phyloP scores from a whole-genome alignment of 805 yeast species.

The Candida lessepsii region DNA sequence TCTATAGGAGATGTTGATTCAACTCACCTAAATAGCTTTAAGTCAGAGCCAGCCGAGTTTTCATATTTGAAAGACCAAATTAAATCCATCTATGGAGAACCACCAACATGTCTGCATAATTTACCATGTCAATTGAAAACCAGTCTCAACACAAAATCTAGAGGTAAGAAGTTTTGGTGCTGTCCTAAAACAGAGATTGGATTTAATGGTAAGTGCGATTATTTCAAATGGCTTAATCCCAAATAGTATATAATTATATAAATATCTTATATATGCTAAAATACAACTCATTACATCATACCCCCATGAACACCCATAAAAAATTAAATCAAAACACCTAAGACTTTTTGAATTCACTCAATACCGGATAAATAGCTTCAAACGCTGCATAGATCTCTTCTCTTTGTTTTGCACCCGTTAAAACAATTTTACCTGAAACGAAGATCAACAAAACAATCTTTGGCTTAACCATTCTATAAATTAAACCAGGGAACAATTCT shows the following conservation, averaged over 20 bases:
- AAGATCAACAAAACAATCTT: conserved; percentile 93
- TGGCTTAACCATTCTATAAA: conserved; percentile 99
- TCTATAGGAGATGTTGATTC: neutral
- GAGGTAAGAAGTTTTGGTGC: conserved; percentile 35
- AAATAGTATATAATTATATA: conserved; percentile 5
- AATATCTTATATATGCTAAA: conserved; percentile 8
- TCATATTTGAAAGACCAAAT: neutral
- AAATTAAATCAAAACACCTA: conserved; percentile 19
- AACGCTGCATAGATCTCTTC: conserved; percentile 98
- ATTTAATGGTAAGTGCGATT: conserved; percentile 18
- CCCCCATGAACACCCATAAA: neutral
- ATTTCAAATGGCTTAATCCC: conserved; percentile 18
- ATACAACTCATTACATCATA: conserved; percentile 11
- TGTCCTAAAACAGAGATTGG: conserved; percentile 19
- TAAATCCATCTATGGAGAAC: conserved; percentile 19
- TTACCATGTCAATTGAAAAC: conserved; percentile 27
- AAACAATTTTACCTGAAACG: conserved; percentile 95
- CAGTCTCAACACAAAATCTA: conserved; percentile 23
- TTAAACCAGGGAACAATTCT: conserved; percentile 95
- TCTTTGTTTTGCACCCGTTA: conserved; percentile 98
- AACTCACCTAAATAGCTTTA: neutral
- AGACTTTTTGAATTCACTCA: conserved; percentile 93
- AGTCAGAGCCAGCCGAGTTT: neutral
- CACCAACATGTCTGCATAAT: conserved; percentile 30
- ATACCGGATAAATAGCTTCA: conserved; percentile 96